These are phyloP conservation scores for Chaetothyriales sp. DNA, from an alignment of 2,329 filamentous ascomycete genomes.

Conservation along the genomic window DNA sequence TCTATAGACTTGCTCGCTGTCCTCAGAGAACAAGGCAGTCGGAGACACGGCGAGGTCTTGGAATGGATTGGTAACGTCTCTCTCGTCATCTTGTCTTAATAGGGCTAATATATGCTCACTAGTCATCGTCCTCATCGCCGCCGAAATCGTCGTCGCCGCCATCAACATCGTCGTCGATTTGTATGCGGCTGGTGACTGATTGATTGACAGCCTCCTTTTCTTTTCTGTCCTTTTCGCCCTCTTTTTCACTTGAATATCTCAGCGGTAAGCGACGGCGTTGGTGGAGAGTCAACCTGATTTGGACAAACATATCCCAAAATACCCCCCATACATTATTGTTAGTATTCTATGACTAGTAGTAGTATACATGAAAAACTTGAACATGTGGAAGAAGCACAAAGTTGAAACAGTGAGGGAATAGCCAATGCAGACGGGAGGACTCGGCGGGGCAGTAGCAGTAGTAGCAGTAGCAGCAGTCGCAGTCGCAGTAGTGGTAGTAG, in stretches of 20 bases:
- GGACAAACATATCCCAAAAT: neutral
- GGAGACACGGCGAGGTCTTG: constrained; percentile 77
- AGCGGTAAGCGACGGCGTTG: neutral
- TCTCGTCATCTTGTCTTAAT: neutral
- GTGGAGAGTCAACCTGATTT: neutral
- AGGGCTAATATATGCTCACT: constrained; percentile 6
- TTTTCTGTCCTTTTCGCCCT: neutral
- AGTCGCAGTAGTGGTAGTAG: no score
- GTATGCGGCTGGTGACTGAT: constrained; percentile 53
- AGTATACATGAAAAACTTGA: no score
- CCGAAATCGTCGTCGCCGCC: constrained; percentile 81
- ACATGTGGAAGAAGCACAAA: no score
- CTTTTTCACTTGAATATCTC: neutral
- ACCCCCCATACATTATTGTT: neutral
- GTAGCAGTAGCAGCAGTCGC: no score
- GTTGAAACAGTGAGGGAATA: no score
- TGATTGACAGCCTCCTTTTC: neutral
- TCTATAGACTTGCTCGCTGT: constrained; percentile 73
- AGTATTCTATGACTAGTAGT: neutral
- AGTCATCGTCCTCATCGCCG: constrained; percentile 93
- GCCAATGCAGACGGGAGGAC: no score
- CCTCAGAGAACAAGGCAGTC: constrained; percentile 86
- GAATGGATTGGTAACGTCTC: constrained; percentile 69
- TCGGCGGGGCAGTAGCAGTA: no score
- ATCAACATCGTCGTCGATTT: constrained; percentile 94